phyloP scores from a whole-genome alignment of 768 basidiomycete species.

The Dentipellis fragilis region DNA sequence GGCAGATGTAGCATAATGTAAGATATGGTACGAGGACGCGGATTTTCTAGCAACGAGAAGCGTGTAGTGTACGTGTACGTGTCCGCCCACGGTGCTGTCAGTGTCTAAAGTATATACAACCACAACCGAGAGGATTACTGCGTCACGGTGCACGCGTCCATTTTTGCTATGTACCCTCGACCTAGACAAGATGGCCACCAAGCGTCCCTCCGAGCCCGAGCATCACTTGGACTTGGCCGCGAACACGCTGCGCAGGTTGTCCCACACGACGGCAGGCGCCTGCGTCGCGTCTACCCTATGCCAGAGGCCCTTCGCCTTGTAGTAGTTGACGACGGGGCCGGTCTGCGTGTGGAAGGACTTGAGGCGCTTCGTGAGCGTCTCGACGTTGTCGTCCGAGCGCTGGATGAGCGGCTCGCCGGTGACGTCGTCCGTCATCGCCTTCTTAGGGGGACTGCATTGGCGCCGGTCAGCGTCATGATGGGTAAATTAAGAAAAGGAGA shows the following conservation, averaged over 20 bases:
- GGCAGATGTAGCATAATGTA: too few relatives aligned
- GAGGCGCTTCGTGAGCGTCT: conserved; percentile 86
- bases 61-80: too few relatives aligned
- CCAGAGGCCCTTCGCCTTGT: conserved; percentile 89
- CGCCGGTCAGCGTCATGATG: not conserved
- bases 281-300: conserved; percentile 88
- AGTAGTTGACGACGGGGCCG: conserved; percentile 92
- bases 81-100: too few relatives aligned
- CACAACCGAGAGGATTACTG: too few relatives aligned
- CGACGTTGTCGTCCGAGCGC: conserved; percentile 96
- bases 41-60: too few relatives aligned
- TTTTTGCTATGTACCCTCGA: not conserved
- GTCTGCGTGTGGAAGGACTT: conserved; percentile 88
- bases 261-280: conserved; percentile 88
- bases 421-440: conserved; percentile 85
- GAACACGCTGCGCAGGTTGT: conserved; percentile 61
- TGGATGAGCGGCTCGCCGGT: conserved; percentile 95
- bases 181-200: not conserved
- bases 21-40: too few relatives aligned
- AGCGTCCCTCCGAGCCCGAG: too few relatives aligned
- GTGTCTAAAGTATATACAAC: too few relatives aligned
- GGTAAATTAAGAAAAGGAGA: not conserved
- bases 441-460: conserved; percentile 82
- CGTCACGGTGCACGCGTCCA: not conserved
- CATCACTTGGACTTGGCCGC: conserved; percentile 31